phyloP scores from a whole-genome alignment of 2,329 filamentous ascomycete species.

The Hypoxylon rubiginosum region DNA sequence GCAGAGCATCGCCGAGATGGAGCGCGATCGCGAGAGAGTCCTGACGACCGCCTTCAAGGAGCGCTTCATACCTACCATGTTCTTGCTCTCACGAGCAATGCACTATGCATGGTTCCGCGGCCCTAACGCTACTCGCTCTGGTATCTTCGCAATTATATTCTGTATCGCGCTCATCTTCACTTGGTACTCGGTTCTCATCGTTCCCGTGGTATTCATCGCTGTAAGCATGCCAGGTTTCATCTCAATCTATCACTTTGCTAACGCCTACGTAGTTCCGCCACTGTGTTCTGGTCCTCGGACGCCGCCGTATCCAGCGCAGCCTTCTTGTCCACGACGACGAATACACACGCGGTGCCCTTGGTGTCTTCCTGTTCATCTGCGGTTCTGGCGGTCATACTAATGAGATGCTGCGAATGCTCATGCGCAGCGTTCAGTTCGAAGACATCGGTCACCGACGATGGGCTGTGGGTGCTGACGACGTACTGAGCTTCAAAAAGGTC shows the following conservation, averaged over 20 bases:
- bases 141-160: neutral
- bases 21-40: slow-evolving; percentile 27
- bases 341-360: slow-evolving; percentile 25
- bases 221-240: slow-evolving; percentile 8
- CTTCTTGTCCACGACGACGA: neutral
- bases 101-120: neutral
- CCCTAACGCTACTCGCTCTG: slow-evolving; percentile 3
- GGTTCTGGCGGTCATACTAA: slow-evolving; percentile 95
- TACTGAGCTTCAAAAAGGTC: slow-evolving; percentile 76
- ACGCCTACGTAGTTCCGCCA: slow-evolving; percentile 24
- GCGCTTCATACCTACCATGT: slow-evolving; percentile 11
- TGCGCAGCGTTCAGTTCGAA: slow-evolving; percentile 66
- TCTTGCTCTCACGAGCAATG: neutral
- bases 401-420: slow-evolving; percentile 91
- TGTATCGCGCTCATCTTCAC: slow-evolving; percentile 2
- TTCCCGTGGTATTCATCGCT: slow-evolving; percentile 3
- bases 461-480: slow-evolving; percentile 82
- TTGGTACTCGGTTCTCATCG: slow-evolving; percentile 1
- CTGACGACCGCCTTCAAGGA: slow-evolving; percentile 10
- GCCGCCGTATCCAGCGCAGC: neutral
- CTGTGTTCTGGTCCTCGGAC: neutral
- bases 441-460: slow-evolving; percentile 79
- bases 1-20: slow-evolving; percentile 39
- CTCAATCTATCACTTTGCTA: slow-evolving; percentile 9
- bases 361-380: slow-evolving; percentile 82